phyloP scores from a whole-genome alignment of 805 yeast genomes.

The Nakazawaea holstii region DNA sequence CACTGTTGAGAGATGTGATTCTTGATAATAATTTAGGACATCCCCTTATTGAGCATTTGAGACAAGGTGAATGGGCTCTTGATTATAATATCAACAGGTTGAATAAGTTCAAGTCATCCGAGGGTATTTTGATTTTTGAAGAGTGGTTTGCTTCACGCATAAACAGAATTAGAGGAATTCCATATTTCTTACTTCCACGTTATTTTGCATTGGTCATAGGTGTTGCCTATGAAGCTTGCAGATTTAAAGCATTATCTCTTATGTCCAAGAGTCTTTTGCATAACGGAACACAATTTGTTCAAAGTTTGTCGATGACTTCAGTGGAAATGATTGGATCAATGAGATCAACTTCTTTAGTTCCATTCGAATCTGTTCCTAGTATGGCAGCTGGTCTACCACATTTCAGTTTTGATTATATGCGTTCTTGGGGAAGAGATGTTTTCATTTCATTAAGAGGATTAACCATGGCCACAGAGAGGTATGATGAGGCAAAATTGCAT shows the following conservation, averaged over 20 bases:
- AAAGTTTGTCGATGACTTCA: slow-evolving; percentile 72
- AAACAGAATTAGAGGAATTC: slow-evolving; percentile 57
- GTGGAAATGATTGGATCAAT: slow-evolving; percentile 80
- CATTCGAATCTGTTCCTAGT: slow-evolving; percentile 57
- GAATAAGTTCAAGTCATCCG: slow-evolving; percentile 40
- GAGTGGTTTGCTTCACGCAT: slow-evolving; percentile 68
- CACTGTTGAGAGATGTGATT: slow-evolving; percentile 59
- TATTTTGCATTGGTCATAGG: slow-evolving; percentile 83
- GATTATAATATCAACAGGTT: slow-evolving; percentile 67
- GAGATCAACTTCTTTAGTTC: slow-evolving; percentile 70
- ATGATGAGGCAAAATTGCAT: slow-evolving; percentile 73
- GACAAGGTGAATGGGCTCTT: slow-evolving; percentile 86
- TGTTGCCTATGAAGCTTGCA: slow-evolving; percentile 75
- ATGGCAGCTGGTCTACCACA: slow-evolving; percentile 97
- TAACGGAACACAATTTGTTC: slow-evolving; percentile 66
- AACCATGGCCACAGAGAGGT: slow-evolving; percentile 70
- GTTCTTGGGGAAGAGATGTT: slow-evolving; percentile 98
- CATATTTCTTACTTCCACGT: slow-evolving; percentile 79
- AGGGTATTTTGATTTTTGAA: slow-evolving; percentile 49
- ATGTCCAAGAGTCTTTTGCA: slow-evolving; percentile 50
- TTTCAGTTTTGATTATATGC: slow-evolving; percentile 84
- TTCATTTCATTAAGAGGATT: slow-evolving; percentile 85
- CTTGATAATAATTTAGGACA: slow-evolving; percentile 74
- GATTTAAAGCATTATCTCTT: slow-evolving; percentile 56
- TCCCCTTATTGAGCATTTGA: slow-evolving; percentile 73